phyloP scores from a whole-genome alignment of 2,329 filamentous ascomycete genomes.

The Hypomyces rosellus region DNA sequence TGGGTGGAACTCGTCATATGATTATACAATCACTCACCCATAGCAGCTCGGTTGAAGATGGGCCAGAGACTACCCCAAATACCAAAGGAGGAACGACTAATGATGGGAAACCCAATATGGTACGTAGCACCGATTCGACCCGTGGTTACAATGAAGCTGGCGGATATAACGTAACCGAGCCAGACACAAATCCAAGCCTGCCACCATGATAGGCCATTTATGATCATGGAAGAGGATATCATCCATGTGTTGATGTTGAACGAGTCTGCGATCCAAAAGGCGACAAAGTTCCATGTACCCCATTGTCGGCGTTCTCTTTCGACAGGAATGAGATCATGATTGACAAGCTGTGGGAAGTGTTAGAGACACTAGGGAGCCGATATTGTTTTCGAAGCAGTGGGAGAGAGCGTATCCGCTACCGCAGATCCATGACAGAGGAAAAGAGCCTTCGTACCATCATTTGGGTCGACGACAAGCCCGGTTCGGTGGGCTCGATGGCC shows the following conservation, averaged over 20 bases:
- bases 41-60: constrained; percentile 79
- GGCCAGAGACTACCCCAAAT: constrained; percentile 89
- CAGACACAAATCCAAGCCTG: constrained; percentile 86
- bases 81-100: constrained; percentile 71
- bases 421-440: not conserved
- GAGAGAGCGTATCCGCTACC: not conserved
- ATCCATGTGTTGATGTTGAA: constrained; percentile 95
- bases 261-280: constrained; percentile 78
- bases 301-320: constrained; percentile 76
- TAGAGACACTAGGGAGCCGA: not conserved
- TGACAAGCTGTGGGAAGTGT: constrained; percentile 54
- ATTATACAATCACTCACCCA: constrained; percentile 40
- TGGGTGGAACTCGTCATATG: not conserved
- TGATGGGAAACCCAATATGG: constrained; percentile 84
- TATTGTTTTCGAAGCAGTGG: not conserved
- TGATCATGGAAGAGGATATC: constrained; percentile 80
- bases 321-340: constrained; percentile 75
- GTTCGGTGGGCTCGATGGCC: constrained; percentile 62
- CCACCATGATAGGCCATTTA: constrained; percentile 79
- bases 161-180: constrained; percentile 76
- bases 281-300: constrained; percentile 82
- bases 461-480: constrained; percentile 70
- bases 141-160: constrained; percentile 66
- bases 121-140: constrained; percentile 81
- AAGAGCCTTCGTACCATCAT: constrained; percentile 55